phyloP scores from a whole-genome alignment of 2,329 filamentous ascomycete species.

The Fusarium penzigii region DNA sequence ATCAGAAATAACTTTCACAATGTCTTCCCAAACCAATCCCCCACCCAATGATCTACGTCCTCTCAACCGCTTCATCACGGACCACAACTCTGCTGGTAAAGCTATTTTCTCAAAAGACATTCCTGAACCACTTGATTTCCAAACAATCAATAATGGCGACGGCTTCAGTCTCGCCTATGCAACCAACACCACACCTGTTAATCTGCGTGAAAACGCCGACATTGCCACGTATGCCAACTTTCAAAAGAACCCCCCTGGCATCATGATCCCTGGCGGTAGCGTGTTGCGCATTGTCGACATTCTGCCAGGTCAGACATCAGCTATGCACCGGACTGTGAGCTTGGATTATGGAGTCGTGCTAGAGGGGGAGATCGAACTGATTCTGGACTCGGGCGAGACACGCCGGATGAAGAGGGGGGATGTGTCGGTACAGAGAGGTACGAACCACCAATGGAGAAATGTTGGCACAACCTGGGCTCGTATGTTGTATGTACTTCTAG shows the following conservation, averaged over 20 bases:
- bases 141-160: not conserved
- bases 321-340: conserved; percentile 2
- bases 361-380: not conserved
- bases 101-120: conserved; percentile 1
- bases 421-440: conserved; percentile 1
- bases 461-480: not conserved
- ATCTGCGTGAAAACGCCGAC: not conserved
- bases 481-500: not conserved
- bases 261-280: not conserved
- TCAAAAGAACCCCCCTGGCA: conserved; percentile 1
- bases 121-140: not conserved
- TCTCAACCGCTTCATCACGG: conserved; percentile 3
- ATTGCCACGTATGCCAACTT: not conserved
- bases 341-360: conserved; percentile 1
- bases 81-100: not conserved
- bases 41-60: conserved; percentile 1
- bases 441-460: conserved; percentile 1
- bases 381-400: conserved; percentile 1
- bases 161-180: conserved; percentile 5
- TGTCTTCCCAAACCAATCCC: not conserved
- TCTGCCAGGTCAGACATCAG: not conserved
- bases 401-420: not conserved
- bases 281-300: conserved; percentile 3
- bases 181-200: conserved; percentile 1
- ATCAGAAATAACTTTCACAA: not conserved